A percentile compares a stretch with the other conserved stretches of the same genome.
Conservation (phyloP, 257 asterid species). For the Solanum clarkiae region DNA sequence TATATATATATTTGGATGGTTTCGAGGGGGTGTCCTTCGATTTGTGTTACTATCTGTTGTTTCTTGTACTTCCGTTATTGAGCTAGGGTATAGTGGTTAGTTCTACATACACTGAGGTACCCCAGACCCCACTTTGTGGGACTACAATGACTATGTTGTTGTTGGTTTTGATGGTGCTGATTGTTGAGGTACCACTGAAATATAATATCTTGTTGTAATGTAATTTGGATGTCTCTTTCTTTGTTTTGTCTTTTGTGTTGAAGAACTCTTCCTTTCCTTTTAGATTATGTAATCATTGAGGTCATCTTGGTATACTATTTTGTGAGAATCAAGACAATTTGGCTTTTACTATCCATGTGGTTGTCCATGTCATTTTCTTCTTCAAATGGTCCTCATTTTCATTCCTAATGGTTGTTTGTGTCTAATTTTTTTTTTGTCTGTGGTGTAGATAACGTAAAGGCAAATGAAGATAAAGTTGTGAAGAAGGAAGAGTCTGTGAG, state of each 20-base stretch:
- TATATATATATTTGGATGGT: background rate
- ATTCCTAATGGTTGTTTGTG: background rate
- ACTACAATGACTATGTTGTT: background rate
- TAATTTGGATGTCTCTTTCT: background rate
- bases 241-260: background rate
- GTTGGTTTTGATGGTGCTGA: background rate
- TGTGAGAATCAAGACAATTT: constrained; percentile 4
- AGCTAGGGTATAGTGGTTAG: background rate
- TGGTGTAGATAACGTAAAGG: constrained; percentile 20
- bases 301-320: background rate
- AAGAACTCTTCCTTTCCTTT: background rate
- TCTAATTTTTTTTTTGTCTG: background rate
- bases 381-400: background rate
- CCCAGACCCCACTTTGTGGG: background rate
- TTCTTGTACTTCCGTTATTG: background rate
- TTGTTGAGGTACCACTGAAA: background rate
- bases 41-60: background rate
- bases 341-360: background rate
- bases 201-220: background rate
- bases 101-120: background rate
- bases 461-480: constrained; percentile 15
- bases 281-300: constrained; percentile 3
- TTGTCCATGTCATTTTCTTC: constrained; percentile 1
- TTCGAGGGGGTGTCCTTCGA: background rate
- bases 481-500: constrained; percentile 18